Base-by-base conservation (phyloP, 345 rosid genomes). In the Cardiospermum halicacabum region DNA sequence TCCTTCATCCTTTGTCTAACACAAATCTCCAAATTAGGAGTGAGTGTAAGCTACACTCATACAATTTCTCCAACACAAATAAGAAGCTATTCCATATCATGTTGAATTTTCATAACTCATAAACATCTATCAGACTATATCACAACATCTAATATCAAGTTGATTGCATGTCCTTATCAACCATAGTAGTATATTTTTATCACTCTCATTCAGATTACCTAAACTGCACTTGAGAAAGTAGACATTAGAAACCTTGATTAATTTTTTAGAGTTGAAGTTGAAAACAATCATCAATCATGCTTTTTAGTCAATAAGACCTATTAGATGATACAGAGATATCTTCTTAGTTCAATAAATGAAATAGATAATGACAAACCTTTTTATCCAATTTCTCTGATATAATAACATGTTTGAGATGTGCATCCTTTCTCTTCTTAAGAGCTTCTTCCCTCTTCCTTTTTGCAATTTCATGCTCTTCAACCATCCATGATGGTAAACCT, bases 331-430 rank as follows among this genome's bases (percentile, higher is more conserved):
- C 26, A 28, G 8, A n/a, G 30, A 45, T 36, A 49, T 22, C 48
- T 34, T 34, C 26, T 7, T 1, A 7, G 34, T 3, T n/a, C 2
- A 4, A 18, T 11, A 19, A 28, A 11, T 51, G 27, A 15, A 9
- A 64, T n/a, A 64, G 11, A 64, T n/a, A 64, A 49, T 45, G 40
- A 70, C 75, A 76, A 34, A 94, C 99, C 95, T 78, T 88, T 73
- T 84, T 89, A 77, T 91, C 96, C 56, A 85, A 56, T 77, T 82
- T 94, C 72, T 94, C 99, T 12, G 96, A 88, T 47, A 94, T 82
- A 64, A 89, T 81, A 45, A 89, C 95, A 32, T 94, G 80, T 64
- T 81, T 87, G 62, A 89, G 82, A 63, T 73, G 84, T 53, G 93
- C 88, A 73, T 94, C 99, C 71, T 88, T 88, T 73, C 99, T 85